Evolutionary conservation across 805 yeast genomes (phyloP).

Genomic region (Brettanomyces anomalus): DNA sequence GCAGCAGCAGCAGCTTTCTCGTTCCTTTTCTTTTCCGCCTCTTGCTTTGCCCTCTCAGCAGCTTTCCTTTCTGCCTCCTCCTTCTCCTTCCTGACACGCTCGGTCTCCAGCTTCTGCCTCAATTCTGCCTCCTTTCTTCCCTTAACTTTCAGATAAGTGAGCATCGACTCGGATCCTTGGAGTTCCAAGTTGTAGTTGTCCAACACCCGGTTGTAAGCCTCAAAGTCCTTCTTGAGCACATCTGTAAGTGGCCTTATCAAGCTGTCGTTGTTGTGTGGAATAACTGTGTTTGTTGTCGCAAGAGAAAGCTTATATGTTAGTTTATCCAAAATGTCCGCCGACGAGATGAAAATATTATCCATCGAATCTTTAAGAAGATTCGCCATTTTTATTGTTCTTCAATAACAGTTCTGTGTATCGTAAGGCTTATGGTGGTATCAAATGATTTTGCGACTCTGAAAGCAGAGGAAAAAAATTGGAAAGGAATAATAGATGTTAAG

Average conservation of each 20-base stretch:
- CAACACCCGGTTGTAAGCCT: slow-evolving; percentile 20
- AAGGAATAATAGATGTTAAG: too few species aligned
- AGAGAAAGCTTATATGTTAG: slow-evolving; percentile 18
- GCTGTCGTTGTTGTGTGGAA: slow-evolving; percentile 23
- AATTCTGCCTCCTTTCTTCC: slow-evolving; percentile 19
- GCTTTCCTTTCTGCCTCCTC: slow-evolving; percentile 13
- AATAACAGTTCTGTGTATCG: too few species aligned
- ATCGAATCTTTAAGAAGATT: slow-evolving; percentile 23
- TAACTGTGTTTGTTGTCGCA: slow-evolving; percentile 17
- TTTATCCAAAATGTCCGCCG: slow-evolving; percentile 25
- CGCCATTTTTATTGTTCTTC: slow-evolving; percentile 11
- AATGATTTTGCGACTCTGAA: too few species aligned
- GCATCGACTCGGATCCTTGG: slow-evolving; percentile 20
- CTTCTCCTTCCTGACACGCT: slow-evolving; percentile 12
- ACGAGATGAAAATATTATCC: slow-evolving; percentile 23
- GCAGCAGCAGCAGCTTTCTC: slow-evolving; percentile 4
- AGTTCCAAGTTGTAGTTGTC: slow-evolving; percentile 22
- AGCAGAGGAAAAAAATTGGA: too few species aligned
- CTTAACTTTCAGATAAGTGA: slow-evolving; percentile 20
- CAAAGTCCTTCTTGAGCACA: slow-evolving; percentile 17
- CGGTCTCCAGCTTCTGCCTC: slow-evolving; percentile 14
- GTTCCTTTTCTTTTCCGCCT: slow-evolving; percentile 5
- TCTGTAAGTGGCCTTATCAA: slow-evolving; percentile 18
- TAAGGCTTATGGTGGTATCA: too few species aligned
- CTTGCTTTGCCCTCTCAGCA: slow-evolving; percentile 1